Evolutionary conservation across 192 early-diverging fungal species (phyloP), one percentile per base, ranked within the genome.

Genomic region (Umbelopsis ramanniana): DNA sequence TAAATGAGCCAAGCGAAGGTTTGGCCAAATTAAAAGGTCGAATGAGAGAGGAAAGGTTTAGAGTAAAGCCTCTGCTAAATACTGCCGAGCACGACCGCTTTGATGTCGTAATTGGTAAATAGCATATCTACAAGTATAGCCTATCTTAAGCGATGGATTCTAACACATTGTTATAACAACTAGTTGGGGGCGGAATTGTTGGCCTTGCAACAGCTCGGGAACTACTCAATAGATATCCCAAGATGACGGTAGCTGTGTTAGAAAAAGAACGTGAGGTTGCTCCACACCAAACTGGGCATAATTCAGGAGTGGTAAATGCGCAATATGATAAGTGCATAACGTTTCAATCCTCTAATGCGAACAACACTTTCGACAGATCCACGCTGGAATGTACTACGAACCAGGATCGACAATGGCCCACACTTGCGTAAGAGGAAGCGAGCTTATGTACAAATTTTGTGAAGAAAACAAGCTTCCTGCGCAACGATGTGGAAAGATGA

Each of bases 381-480:
- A 78, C 54, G 76, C 76, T 46, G 76, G 76, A 19, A 63, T 79
- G 21, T 75, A 75, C 35, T 74, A 75, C 46, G 69, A 72, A 14
- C 77, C 77, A 35, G 77, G 77, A 22, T 74, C 77, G 12, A 45
- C 52, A 22, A 79, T 79, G 77, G 77, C 77, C 12, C 47, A 75
- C 22, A 74, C 73, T 0, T 86, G 85, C 45, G 82, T 87, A 11
- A 72, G 79, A n/a, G 87, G 87, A 14, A 80, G 71, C 14, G 70
- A 76, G 15, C 66, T 88, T 29, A 74, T 88, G 74, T 87, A 88
- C 50, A 70, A 77, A 24, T 79, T 77, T 43, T 87, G 83, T 60
- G 69, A 72, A 46, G 45, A 77, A 6, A 40, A 86, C 54, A 5
- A 74, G 21, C 74, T 88, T 46, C 80, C 83, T 3, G 79, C 78